A percentile compares a stretch with the other conserved stretches of the same genome.
Conservation (phyloP, 441 rosid species). For the Codiaeum variegatum region DNA sequence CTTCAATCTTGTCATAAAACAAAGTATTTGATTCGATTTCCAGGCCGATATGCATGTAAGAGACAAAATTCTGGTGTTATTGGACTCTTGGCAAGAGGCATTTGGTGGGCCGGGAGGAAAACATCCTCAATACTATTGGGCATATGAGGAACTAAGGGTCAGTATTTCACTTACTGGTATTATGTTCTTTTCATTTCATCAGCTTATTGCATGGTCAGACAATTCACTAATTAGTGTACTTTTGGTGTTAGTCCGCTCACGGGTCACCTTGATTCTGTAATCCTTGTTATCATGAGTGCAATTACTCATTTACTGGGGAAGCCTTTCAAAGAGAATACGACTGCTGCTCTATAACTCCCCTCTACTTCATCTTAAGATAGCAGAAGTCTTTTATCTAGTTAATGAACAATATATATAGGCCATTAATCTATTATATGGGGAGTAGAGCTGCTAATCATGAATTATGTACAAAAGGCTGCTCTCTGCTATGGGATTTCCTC, state of each 20-base stretch:
- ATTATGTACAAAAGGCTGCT: slow-evolving; percentile 41
- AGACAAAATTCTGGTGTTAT: slow-evolving; percentile 71
- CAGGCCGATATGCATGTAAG: slow-evolving; percentile 90
- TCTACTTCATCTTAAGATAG: neutral
- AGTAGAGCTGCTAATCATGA: neutral
- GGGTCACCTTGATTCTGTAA: neutral
- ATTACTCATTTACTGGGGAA: neutral
- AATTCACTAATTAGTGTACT: neutral
- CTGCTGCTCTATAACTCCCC: neutral
- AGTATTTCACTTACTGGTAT: slow-evolving; percentile 18
- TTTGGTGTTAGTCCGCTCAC: neutral
- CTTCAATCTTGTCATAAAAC: slow-evolving; percentile 8
- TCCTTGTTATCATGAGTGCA: neutral
- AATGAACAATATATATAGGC: neutral
- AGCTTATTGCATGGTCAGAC: neutral
- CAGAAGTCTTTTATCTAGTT: neutral
- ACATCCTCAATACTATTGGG: slow-evolving; percentile 81
- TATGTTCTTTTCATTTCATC: neutral
- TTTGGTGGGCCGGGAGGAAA: slow-evolving; percentile 94
- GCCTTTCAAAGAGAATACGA: neutral
- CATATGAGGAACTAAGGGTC: slow-evolving; percentile 89
- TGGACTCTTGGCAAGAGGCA: slow-evolving; percentile 98
- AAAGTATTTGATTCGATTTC: slow-evolving; percentile 18
- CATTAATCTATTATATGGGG: neutral
- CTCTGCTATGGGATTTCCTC: slow-evolving; percentile 67